A percentile compares a stretch with the other conserved stretches of the same genome.
phyloP scores from a whole-genome alignment of 495 filamentous ascomycete genomes.

The Penicillium taxi region DNA sequence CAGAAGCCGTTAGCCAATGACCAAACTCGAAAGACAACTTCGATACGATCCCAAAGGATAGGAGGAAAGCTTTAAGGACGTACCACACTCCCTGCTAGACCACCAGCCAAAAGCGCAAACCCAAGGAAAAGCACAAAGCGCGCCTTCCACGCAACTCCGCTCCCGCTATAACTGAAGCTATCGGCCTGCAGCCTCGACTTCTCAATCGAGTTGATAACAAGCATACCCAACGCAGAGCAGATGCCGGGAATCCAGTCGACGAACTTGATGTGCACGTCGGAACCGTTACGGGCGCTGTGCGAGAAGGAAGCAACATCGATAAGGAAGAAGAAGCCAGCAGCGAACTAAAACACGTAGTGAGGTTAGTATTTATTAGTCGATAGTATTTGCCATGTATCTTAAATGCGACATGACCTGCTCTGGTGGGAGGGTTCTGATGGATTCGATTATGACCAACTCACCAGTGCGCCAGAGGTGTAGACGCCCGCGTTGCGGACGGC shows the following conservation, averaged over 20 bases:
- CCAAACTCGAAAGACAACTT: background rate
- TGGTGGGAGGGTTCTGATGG: background rate
- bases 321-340: constrained; percentile 92
- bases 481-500: constrained; percentile 76
- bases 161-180: constrained; percentile 77
- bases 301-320: constrained; percentile 89
- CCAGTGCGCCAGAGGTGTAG: constrained; percentile 77
- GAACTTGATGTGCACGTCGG: constrained; percentile 83
- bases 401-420: background rate
- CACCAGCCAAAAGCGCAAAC: constrained; percentile 88
- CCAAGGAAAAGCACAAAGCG: constrained; percentile 91
- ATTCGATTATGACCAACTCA: constrained; percentile 36
- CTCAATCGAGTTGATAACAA: constrained; percentile 98
- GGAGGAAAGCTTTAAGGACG: constrained; percentile 5
- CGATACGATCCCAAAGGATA: background rate
- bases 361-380: constrained; percentile 11
- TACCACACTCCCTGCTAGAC: constrained; percentile 82
- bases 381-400: background rate
- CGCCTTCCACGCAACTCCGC: constrained; percentile 92
- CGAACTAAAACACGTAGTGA: constrained; percentile 56
- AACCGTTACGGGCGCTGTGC: constrained; percentile 66
- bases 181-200: constrained; percentile 82
- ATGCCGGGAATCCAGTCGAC: constrained; percentile 98
- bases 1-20: background rate
- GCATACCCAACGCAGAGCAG: constrained; percentile 89